Evolutionary conservation across 1,284 basidiomycete species (phyloP), one percentile per base, ranked within the genome.

Genomic region (Naganishia sp.): DNA sequence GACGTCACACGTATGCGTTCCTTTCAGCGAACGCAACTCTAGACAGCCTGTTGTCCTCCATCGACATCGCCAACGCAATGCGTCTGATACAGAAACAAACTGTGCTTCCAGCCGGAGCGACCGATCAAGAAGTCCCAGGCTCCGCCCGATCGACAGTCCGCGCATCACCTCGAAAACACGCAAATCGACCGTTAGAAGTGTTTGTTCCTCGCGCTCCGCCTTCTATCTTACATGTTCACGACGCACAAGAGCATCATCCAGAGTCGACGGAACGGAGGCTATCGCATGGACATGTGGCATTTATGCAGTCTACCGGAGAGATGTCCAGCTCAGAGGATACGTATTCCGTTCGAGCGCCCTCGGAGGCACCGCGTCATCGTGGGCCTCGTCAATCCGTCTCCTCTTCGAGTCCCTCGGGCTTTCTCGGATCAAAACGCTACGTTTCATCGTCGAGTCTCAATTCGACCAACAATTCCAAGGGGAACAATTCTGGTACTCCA

Each of bases 31-130:
- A 33, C 52, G 65, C 43, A 11, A 42, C 52, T 16, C 39, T 66
- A n/a, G 49, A 57, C 2, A 53, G 52, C 9, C 65, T 66, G 3
- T 43, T 66, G 21, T 44, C 57, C 2, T 60, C 56, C 9, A 45
- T 66, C 4, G 65, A 66, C 48, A 44, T 66, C 15, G 56, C 54
- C 7, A 66, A 66, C 18, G 65, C 65, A 2, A 66, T 66, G 65
- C 65, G 65, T 16, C 57, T 66, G 28, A 65, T 65, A 0, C 55
- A 52, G 18, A 55, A 65, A 21, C 64, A 65, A n/a, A 65, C 44
- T 33, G 46, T 50, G 10, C 54, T 65, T 31, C 46, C 64, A 25
- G 23, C 55, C 2, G 55, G 48, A 28, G 49, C n/a, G 5, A 21
- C 36, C 15, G 49, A 45, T 15, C 36, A 36, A 36, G 23, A 16